phyloP scores from a whole-genome alignment of 805 yeast species.

The Teunomyces pallodes region DNA sequence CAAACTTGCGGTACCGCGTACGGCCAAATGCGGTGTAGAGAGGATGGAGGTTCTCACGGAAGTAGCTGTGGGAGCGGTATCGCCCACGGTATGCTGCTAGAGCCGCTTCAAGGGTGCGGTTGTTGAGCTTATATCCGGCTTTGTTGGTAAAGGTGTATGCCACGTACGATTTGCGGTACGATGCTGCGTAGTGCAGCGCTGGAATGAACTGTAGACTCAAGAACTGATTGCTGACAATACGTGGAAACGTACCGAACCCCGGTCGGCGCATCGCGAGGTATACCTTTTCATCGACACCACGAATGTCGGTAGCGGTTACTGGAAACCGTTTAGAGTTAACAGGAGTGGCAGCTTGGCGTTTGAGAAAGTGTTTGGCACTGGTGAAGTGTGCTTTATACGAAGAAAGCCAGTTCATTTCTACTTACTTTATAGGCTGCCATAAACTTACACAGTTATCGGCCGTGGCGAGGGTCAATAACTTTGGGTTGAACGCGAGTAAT shows the following conservation, averaged over 20 bases:
- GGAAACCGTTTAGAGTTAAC: constrained; percentile 22
- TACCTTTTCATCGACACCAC: constrained; percentile 29
- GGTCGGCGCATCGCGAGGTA: constrained; percentile 8
- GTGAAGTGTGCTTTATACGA: background rate
- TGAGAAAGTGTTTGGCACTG: constrained; percentile 7
- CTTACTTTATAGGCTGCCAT: constrained; percentile 30
- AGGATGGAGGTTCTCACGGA: constrained; percentile 26
- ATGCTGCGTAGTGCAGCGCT: constrained; percentile 22
- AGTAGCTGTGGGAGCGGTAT: constrained; percentile 19
- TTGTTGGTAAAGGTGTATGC: constrained; percentile 33
- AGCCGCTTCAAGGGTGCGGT: constrained; percentile 17
- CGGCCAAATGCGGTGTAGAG: constrained; percentile 34
- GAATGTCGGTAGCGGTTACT: constrained; percentile 28
- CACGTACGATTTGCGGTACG: constrained; percentile 35
- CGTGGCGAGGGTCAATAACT: constrained; percentile 56
- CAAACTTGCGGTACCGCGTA: constrained; percentile 20
- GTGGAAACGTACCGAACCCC: constrained; percentile 11
- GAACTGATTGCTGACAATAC: constrained; percentile 16
- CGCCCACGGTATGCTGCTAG: constrained; percentile 28
- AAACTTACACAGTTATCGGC: constrained; percentile 49
- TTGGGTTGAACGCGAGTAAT: constrained; percentile 60
- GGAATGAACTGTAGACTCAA: constrained; percentile 31
- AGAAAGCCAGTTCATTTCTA: constrained; percentile 1
- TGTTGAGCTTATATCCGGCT: constrained; percentile 28
- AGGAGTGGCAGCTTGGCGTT: background rate